phyloP scores from a whole-genome alignment of 495 filamentous ascomycete species.

The Xylaria scruposa region DNA sequence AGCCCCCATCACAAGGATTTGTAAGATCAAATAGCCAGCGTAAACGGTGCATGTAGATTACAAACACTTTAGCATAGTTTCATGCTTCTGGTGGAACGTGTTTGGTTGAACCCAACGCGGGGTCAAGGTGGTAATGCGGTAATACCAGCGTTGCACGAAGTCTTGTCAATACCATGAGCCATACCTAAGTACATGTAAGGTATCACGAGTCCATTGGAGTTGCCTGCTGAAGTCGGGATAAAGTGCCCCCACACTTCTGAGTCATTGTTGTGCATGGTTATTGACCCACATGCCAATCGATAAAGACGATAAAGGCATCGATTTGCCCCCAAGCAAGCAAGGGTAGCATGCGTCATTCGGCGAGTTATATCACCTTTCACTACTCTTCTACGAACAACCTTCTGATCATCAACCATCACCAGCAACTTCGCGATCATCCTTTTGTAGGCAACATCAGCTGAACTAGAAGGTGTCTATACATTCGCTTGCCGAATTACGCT shows the following conservation, averaged over 20 bases:
- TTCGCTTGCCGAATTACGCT: background rate
- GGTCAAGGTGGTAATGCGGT: no score
- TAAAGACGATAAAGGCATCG: background rate
- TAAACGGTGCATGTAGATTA: background rate
- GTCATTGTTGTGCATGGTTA: background rate
- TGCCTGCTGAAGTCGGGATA: background rate
- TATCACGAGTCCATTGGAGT: no score
- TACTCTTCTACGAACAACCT: background rate
- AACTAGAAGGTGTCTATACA: background rate
- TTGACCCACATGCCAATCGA: constrained; percentile 10
- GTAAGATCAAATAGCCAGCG: no score
- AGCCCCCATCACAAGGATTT: no score
- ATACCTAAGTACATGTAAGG: no score
- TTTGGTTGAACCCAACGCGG: no score
- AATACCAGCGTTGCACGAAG: no score
- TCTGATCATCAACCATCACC: background rate
- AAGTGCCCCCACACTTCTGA: background rate
- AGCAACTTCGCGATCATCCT: background rate
- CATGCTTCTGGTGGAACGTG: background rate
- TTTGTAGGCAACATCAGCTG: background rate
- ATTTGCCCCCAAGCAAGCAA: background rate
- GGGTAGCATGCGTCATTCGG: constrained; percentile 14
- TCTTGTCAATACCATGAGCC: no score
- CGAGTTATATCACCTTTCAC: background rate
- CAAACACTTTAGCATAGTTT: background rate